phyloP scores from a whole-genome alignment of 257 asterid genomes.

The Thymus quinquecostatus region DNA sequence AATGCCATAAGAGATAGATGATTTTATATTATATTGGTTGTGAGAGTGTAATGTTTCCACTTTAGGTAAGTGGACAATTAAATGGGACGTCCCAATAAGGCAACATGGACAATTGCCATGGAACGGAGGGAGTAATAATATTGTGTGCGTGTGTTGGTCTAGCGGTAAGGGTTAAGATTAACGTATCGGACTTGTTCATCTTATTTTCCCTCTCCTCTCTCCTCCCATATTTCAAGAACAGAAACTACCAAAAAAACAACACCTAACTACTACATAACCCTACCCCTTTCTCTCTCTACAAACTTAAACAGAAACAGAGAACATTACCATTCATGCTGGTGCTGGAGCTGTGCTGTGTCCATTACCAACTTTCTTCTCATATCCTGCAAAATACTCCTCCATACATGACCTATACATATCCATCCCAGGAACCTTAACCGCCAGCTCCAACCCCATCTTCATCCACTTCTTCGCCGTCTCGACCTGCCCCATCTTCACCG shows the following conservation, averaged over 20 bases:
- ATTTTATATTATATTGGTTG: too few relatives aligned
- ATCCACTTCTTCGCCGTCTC: conserved; percentile 85
- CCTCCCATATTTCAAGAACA: not conserved
- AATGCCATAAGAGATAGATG: too few relatives aligned
- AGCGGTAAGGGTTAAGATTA: too few relatives aligned
- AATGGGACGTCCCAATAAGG: too few relatives aligned
- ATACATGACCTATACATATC: conserved; percentile 70
- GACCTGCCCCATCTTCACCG: conserved; percentile 70
- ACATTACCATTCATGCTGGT: conserved; percentile 29
- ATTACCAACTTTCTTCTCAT: conserved; percentile 45
- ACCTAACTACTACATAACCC: conserved; percentile 22
- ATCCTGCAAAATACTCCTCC: conserved; percentile 78
- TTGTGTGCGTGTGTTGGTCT: too few relatives aligned
- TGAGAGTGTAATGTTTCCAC: too few relatives aligned
- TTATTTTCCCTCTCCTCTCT: not conserved
- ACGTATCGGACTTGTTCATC: not conserved
- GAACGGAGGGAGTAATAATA: too few relatives aligned
- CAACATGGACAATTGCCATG: too few relatives aligned
- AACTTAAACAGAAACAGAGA: not conserved
- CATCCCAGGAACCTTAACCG: conserved; percentile 76
- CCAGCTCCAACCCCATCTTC: conserved; percentile 80
- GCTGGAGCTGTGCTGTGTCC: conserved; percentile 37
- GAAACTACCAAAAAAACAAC: not conserved
- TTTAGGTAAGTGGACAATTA: too few relatives aligned
- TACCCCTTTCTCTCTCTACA: not conserved